Evolutionary conservation across 306 rosid species (phyloP), one percentile per base, ranked within the genome.

Genomic region (Argentina anserina): DNA sequence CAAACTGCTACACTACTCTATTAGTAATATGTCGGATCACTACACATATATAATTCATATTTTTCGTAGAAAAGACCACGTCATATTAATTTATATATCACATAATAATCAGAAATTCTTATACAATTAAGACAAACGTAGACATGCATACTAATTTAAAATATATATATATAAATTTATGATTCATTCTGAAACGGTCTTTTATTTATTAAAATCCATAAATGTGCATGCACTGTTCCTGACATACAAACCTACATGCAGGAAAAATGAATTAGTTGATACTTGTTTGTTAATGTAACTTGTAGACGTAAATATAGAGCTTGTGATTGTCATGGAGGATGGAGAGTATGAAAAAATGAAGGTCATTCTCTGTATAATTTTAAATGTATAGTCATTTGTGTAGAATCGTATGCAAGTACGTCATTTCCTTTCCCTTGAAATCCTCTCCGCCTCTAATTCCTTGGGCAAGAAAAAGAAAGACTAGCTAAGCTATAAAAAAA

Each of bases 361-460:
- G 29, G 3, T 60, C 40, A 31, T 60, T 33, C 36, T 28, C 10
- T 15, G 11, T 5, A 34, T 3, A 14, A 5, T 18, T 58, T 1
- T 55, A 39, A 9, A 25, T 25, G 7, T 21, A 10, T 3, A 60
- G 40, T 60, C 65, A 0, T 11, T 13, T 9, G 63, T 50, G 25
- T 46, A 46, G 15, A 25, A 47, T 46, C 40, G 52, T 29, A 67
- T 26, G 65, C 72, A 46, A 46, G 15, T 68, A 11, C 72, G 59
- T 68, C 60, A 46, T 46, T 49, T 28, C 13, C 34, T 23, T 41
- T 40, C 63, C n/a, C 56, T 9, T 43, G 40, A 43, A 45, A 45
- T 67, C n/a, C 26, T 45, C 40, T 28, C 56, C 4, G 13, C 39
- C 33, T 29, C 34, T 41, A 41, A 53, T 21, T 53, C 14, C 60